Percentiles rank a stretch among this genome's conserved stretches.
phyloP scores from a whole-genome alignment of 176 grass and related monocot species.

The Lolium perenne region DNA sequence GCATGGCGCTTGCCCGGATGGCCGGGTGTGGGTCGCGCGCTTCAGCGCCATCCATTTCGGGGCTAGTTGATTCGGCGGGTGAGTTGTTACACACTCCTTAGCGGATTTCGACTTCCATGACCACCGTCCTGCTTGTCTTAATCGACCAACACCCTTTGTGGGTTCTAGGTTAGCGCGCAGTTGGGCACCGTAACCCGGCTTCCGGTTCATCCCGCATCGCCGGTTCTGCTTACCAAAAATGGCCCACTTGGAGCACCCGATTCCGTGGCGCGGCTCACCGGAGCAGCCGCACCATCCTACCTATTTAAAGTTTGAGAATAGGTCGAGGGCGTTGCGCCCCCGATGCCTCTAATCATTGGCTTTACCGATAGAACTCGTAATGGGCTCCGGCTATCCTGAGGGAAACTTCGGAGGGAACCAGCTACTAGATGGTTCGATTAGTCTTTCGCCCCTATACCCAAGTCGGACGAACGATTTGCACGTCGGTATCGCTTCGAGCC shows the following conservation, averaged over 20 bases:
- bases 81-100: constrained; percentile 38
- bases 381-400: constrained; percentile 75
- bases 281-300: constrained; percentile 61
- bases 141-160: constrained; percentile 70
- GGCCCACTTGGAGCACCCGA: constrained; percentile 61
- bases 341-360: too few species aligned
- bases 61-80: too few species aligned
- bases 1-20: not conserved
- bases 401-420: constrained; percentile 80
- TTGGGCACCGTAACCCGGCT: constrained; percentile 38
- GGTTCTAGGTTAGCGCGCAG: constrained; percentile 57
- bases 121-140: constrained; percentile 43
- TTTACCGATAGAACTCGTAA: constrained; percentile 71
- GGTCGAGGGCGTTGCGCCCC: constrained; percentile 79
- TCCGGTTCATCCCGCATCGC: constrained; percentile 48
- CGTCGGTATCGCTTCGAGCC: constrained; percentile 72
- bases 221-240: constrained; percentile 65
- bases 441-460: constrained; percentile 73
- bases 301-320: constrained; percentile 97
- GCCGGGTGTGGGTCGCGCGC: constrained; percentile 48
- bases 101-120: constrained; percentile 66
- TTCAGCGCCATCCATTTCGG: constrained; percentile 15
- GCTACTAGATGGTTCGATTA: constrained; percentile 76
- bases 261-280: constrained; percentile 46
- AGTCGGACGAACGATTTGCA: constrained; percentile 68